Base-by-base conservation (phyloP, 2,329 filamentous ascomycete species). In the Byssoonygena ceratinophila region DNA sequence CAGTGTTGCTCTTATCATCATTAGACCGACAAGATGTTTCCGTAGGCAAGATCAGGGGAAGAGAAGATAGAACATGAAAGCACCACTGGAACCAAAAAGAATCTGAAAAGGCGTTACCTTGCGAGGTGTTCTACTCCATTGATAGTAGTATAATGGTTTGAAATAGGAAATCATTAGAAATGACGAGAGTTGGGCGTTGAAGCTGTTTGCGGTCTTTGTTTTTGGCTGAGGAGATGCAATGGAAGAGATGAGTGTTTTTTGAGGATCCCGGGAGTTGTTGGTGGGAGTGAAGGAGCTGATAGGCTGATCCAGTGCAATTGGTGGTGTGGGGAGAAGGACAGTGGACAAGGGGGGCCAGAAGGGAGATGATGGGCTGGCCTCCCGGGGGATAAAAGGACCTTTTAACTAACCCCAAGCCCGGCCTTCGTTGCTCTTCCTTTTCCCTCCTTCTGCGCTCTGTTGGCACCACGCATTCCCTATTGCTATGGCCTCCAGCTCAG, bases 1-100 rank as follows among this genome's bases (percentile, higher is more conserved):
- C 31, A 23, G 50, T 25, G 18, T 44, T 25, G 50, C 50, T 52
- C 50, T n/a, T 52, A 52, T 52, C 50, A 52, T 52, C 50, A 46
- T 14, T 18, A 32, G 50, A 37, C 29, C 45, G 40, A 44, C 40
- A 29, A 14, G 40, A n/a, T 44, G 40, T 44, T 27, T 44, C 12
- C 40, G 16, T 4, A 6, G 8, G 23, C 16, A 44, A 29, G 40
- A 44, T 25, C 40, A 44, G 40, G 20, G 40, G n/a, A n/a, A n/a
- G n/a, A n/a, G n/a, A n/a, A n/a, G n/a, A n/a, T n/a, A 16, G 23
- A 44, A 12, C 7, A 23, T 11, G n/a, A 4, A 12, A 40, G 5
- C 8, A 44, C 16, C 40, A 44, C 9, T 23, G 6, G 40, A 2
- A 12, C 9, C 8, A 34, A 34, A 34, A 9, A 9, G 12, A 34